Conservation (phyloP, 345 rosid species). For the Salix brachista region DNA sequence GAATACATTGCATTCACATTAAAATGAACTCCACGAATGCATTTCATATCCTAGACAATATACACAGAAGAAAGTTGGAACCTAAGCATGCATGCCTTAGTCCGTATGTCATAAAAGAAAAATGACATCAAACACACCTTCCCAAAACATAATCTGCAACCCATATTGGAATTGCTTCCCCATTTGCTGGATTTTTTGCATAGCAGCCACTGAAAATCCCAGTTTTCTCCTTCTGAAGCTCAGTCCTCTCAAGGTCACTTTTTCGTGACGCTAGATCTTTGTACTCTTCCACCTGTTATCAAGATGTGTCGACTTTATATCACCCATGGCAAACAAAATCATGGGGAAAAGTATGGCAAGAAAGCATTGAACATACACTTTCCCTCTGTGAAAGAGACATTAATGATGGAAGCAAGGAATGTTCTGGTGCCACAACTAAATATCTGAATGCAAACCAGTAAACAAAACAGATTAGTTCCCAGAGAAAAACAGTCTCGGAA, state of each 20-base stretch:
- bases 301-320: constrained; percentile 3
- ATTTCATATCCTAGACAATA: not conserved
- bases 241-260: constrained; percentile 96
- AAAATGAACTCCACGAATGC: not conserved
- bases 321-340: constrained; percentile 1
- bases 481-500: constrained; percentile 10
- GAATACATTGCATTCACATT: constrained; percentile 1
- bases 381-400: constrained; percentile 47
- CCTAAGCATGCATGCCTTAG: not conserved
- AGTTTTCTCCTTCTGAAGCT: constrained; percentile 90
- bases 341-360: not conserved
- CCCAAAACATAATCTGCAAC: constrained; percentile 90
- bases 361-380: constrained; percentile 37
- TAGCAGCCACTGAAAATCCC: constrained; percentile 81
- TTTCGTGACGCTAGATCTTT: constrained; percentile 64
- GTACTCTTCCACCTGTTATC: constrained; percentile 76
- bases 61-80: not conserved
- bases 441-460: constrained; percentile 44
- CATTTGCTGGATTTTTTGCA: constrained; percentile 79
- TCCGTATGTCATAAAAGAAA: not conserved
- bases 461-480: constrained; percentile 3
- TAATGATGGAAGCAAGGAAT: constrained; percentile 51
- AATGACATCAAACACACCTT: constrained; percentile 36
- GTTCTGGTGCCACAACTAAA: constrained; percentile 92
- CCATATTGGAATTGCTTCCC: constrained; percentile 87